Base-by-base conservation (phyloP, 805 yeast species). In the Myxozyma neotropica region DNA sequence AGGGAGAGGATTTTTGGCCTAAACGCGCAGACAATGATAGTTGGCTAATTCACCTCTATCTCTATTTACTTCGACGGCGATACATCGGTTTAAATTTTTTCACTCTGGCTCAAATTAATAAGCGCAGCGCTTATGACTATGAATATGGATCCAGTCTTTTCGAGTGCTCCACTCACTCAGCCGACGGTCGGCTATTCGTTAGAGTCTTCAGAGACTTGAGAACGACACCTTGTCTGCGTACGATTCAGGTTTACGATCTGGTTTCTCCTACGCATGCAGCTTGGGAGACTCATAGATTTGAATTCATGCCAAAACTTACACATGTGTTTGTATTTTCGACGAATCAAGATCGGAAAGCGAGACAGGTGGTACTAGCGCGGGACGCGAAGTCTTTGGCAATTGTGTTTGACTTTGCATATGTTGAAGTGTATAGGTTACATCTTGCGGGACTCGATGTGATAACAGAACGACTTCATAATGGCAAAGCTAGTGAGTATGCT, bases 321-420 rank as follows among this genome's bases (percentile, higher is more conserved):
- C 45, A 46, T 21, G 33, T 50, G 7, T 49, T 58, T 23, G 54
- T 33, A 10, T 26, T 58, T 21, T 19, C 46, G 6, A 21, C 26
- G 2, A 45, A 42, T 21, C 33, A 64, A 6, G 53, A 53, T 15
- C 42, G 60, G n/a, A 29, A 44, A 12, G 66, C 66, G 3, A 17
- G 54, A 19, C 39, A 29, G 24, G 57, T 55, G 8, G 58, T 36
- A 1, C 19, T 63, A 1, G 44, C 65, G 15, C 52, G 62, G 1
- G 67, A 61, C 33, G 27, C n/a, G 10, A 17, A 46, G n/a, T 23
- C 57, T 15, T 33, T 63, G 7, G 67, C 65, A n/a, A 38, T 63
- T 1, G 57, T 49, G 17, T 63, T 55, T 31, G 49, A 59, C 21
- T 29, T 48, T 26, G 67, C 67, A 24, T 63, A 63, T 48, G 57